These are phyloP conservation scores for Dipteronia dyeriana DNA, from an alignment of 345 rosid genomes.

Conservation along the genomic window DNA sequence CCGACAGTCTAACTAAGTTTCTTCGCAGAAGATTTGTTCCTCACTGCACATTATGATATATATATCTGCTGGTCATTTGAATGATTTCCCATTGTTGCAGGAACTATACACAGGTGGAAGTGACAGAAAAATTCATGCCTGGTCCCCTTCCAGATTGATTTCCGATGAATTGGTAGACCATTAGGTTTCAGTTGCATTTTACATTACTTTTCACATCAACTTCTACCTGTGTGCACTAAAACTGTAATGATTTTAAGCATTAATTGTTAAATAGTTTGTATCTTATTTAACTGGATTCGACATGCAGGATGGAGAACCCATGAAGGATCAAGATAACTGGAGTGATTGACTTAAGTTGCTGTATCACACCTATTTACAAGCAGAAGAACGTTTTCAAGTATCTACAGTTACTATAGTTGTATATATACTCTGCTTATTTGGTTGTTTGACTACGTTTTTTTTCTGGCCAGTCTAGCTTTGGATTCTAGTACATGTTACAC, in stretches of 20 bases:
- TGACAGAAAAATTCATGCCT: constrained; percentile 84
- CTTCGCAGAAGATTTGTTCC: background rate
- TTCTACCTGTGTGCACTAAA: background rate
- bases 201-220: background rate
- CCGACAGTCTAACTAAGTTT: background rate
- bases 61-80: background rate
- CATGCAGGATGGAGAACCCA: constrained; percentile 44
- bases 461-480: background rate
- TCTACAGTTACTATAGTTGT: background rate
- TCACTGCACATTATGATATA: background rate
- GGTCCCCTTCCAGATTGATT: constrained; percentile 64
- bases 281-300: constrained; percentile 14
- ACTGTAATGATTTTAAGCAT: background rate
- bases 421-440: background rate
- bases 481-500: background rate
- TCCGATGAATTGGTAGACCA: constrained; percentile 40
- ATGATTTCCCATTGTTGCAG: constrained; percentile 35
- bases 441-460: background rate
- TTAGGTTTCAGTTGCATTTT: background rate
- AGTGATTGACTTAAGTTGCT: constrained; percentile 48
- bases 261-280: background rate
- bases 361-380: background rate
- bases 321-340: constrained; percentile 72
- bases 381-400: background rate
- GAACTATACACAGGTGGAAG: constrained; percentile 83